Percentiles rank a stretch among this genome's conserved stretches.
Evolutionary conservation across 2,329 filamentous ascomycete genomes (phyloP).

Genomic region (Alternaria burnsii): DNA sequence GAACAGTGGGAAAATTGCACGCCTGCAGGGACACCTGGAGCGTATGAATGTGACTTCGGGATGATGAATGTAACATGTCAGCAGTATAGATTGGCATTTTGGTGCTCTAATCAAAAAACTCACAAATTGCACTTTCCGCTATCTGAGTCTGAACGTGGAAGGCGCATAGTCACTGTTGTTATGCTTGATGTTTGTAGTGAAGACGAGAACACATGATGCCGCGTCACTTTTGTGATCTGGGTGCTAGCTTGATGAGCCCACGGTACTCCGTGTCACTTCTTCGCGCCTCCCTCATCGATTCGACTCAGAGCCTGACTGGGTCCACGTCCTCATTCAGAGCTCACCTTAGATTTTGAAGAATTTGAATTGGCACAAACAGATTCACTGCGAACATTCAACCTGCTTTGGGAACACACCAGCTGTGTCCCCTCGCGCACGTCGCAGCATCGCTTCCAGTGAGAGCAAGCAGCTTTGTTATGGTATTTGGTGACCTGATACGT

Average conservation of each 20-base stretch:
- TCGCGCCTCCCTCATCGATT: not conserved
- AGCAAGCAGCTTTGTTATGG: conserved; percentile 13
- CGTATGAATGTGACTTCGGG: not conserved
- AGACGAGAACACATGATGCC: conserved; percentile 10
- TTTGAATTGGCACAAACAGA: not conserved
- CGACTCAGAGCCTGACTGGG: not conserved
- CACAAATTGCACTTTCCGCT: no score
- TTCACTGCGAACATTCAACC: conserved; percentile 5
- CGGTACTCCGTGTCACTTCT: conserved; percentile 1
- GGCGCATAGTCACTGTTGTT: not conserved
- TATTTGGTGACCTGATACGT: conserved; percentile 4
- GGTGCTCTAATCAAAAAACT: not conserved
- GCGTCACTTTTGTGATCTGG: conserved; percentile 21
- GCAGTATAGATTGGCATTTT: not conserved
- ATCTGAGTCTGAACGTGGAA: no score
- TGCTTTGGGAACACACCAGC: conserved; percentile 4
- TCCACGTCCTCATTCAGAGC: not conserved
- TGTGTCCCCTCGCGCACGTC: conserved; percentile 3
- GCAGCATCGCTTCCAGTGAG: conserved; percentile 7
- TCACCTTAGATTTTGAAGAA: not conserved
- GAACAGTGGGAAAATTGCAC: not conserved
- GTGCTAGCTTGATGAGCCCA: conserved; percentile 1
- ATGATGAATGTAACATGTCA: not conserved
- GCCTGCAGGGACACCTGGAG: not conserved
- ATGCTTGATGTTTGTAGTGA: not conserved